A percentile compares a stretch with the other conserved stretches of the same genome.
phyloP scores from a whole-genome alignment of 2,329 filamentous ascomycete species.

The Fusarium mundagurra region DNA sequence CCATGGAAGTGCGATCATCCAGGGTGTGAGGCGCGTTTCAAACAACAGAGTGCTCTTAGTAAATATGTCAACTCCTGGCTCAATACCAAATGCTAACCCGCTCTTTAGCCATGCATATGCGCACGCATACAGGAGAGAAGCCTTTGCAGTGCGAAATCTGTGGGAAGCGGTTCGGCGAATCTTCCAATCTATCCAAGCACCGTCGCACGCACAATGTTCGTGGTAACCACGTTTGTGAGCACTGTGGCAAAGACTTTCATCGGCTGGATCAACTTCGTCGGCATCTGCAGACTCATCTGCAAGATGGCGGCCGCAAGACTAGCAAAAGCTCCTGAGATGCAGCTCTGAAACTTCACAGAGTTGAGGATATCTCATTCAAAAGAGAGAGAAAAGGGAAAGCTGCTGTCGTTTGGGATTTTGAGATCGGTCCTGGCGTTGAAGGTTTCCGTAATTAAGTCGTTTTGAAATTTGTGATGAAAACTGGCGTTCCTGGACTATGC shows the following conservation, averaged over 20 bases:
- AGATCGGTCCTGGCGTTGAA: slow-evolving; percentile 21
- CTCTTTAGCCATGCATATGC: slow-evolving; percentile 69
- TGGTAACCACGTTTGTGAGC: slow-evolving; percentile 61
- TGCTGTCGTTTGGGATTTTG: slow-evolving; percentile 6
- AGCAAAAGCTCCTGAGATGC: slow-evolving; percentile 25
- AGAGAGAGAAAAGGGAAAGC: not conserved
- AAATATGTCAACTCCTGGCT: slow-evolving; percentile 43
- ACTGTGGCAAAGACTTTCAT: slow-evolving; percentile 67
- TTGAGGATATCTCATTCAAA: not conserved
- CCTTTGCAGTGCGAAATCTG: slow-evolving; percentile 68
- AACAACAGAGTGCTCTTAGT: slow-evolving; percentile 75
- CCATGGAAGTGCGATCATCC: slow-evolving; percentile 65
- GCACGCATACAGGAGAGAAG: slow-evolving; percentile 73
- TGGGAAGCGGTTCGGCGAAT: slow-evolving; percentile 69
- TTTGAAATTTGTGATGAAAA: not conserved
- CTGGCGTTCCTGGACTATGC: slow-evolving; percentile 18
- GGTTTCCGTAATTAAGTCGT: slow-evolving; percentile 6
- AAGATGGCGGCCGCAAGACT: slow-evolving; percentile 25
- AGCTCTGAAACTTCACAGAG: not conserved
- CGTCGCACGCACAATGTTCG: slow-evolving; percentile 67
- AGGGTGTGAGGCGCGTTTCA: slow-evolving; percentile 67
- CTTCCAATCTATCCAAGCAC: slow-evolving; percentile 74
- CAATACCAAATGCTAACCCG: slow-evolving; percentile 25
- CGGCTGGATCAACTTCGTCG: slow-evolving; percentile 69
- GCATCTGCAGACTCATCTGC: slow-evolving; percentile 55